Evolutionary conservation across 768 basidiomycete species (phyloP).

Genomic region (Macrolepiota dolichaula): DNA sequence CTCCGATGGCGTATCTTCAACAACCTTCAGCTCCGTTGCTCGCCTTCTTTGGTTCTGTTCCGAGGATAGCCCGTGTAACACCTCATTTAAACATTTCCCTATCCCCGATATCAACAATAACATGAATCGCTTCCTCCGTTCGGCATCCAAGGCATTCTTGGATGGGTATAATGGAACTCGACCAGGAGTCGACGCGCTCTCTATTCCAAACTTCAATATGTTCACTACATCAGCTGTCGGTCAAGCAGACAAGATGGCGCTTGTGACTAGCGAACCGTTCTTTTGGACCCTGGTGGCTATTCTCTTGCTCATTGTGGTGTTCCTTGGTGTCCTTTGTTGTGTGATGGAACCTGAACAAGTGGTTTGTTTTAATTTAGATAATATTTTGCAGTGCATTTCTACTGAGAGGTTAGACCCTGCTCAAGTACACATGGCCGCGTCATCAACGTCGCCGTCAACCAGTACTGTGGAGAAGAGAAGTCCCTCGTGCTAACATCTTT

Average conservation of each 20-base stretch:
- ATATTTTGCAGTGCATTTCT: background rate
- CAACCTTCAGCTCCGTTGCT: background rate
- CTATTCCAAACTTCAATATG: background rate
- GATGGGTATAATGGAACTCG: constrained; percentile 1
- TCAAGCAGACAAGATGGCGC: background rate
- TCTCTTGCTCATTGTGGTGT: background rate
- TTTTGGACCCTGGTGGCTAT: background rate
- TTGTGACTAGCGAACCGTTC: background rate
- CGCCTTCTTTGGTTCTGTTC: background rate
- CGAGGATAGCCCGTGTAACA: background rate
- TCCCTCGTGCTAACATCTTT: background rate
- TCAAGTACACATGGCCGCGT: background rate
- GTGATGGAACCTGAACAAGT: background rate
- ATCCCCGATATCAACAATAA: background rate
- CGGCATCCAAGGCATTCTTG: background rate
- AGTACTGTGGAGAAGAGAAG: background rate
- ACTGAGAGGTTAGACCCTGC: background rate
- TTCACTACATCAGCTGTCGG: background rate
- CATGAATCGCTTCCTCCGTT: background rate
- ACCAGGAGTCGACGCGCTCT: background rate
- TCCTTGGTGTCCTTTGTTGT: background rate
- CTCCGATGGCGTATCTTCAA: background rate
- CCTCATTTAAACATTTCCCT: background rate
- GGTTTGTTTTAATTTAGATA: background rate
- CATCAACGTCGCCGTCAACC: background rate